Conservation (phyloP, 768 basidiomycete species). For the Tylopilus plumbeoviolaceoides region DNA sequence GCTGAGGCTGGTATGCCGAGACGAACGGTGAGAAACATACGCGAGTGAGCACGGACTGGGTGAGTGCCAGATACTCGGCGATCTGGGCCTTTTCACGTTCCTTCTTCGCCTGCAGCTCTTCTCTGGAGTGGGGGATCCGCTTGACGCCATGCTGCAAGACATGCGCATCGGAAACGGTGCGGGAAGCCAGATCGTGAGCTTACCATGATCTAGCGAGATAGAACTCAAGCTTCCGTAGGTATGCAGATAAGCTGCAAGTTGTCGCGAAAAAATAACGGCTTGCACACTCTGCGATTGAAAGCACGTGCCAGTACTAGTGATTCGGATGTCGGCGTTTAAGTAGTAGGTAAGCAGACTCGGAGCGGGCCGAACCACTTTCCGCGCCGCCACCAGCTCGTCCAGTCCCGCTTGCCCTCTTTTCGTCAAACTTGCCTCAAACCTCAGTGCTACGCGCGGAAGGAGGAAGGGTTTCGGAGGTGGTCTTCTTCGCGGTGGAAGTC, state of each 20-base stretch:
- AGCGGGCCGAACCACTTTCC: no score
- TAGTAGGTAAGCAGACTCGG: no score
- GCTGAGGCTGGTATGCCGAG: background rate
- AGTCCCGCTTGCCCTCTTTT: no score
- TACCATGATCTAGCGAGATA: conserved; percentile 24
- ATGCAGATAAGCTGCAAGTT: conserved; percentile 2
- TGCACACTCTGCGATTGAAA: no score
- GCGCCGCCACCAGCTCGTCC: no score
- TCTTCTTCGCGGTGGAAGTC: conserved; percentile 93
- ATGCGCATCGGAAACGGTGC: background rate
- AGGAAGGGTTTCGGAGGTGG: conserved; percentile 83
- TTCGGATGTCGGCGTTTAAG: no score
- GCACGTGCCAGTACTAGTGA: no score
- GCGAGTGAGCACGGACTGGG: conserved; percentile 58
- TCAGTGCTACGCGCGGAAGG: conserved; percentile 61
- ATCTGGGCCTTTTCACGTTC: conserved; percentile 74
- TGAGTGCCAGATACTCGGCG: conserved; percentile 65
- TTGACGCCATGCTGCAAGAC: conserved; percentile 62
- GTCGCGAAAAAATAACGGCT: background rate
- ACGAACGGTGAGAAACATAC: conserved; percentile 37
- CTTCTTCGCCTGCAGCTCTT: conserved; percentile 62
- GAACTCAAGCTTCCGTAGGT: no score
- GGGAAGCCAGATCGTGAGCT: conserved; percentile 5
- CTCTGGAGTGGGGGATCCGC: conserved; percentile 52
- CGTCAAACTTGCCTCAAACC: no score